These are phyloP conservation scores for Neurospora sp. DNA, from an alignment of 495 filamentous ascomycete genomes.

Conservation along the genomic window DNA sequence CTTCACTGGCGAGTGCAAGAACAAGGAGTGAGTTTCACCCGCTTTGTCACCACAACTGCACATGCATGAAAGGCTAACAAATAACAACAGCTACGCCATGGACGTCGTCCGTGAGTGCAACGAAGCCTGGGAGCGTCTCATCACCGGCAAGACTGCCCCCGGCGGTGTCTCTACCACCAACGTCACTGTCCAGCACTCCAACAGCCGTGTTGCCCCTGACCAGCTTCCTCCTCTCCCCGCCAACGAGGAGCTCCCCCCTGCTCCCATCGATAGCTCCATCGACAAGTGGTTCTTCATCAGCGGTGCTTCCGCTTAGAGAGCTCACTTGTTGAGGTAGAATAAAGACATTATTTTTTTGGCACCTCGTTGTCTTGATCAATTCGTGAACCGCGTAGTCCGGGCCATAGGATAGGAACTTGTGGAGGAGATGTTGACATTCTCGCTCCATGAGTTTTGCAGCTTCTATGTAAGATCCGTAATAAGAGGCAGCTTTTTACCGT, in stretches of 20 bases:
- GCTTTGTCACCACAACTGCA: neutral
- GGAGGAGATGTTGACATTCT: neutral
- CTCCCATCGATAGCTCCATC: constrained; percentile 88
- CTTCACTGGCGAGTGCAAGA: constrained; percentile 99
- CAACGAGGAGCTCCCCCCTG: constrained; percentile 67
- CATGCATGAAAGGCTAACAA: constrained; percentile 12
- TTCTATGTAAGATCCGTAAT: neutral
- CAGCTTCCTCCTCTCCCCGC: constrained; percentile 63
- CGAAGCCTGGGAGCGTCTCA: constrained; percentile 94
- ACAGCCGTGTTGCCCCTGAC: constrained; percentile 50
- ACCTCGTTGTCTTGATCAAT: neutral
- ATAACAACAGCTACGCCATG: constrained; percentile 59
- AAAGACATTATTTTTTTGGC: neutral
- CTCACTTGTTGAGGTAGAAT: neutral
- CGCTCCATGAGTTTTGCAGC: neutral
- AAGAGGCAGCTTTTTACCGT: neutral
- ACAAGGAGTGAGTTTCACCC: constrained; percentile 64
- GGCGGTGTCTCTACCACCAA: constrained; percentile 78
- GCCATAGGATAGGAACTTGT: neutral
- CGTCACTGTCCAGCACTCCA: constrained; percentile 58
- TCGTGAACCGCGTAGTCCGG: neutral
- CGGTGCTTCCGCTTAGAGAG: constrained; percentile 71
- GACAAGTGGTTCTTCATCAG: constrained; percentile 99
- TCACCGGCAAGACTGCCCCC: constrained; percentile 70
- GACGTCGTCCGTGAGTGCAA: constrained; percentile 92